These are phyloP conservation scores for Primulina huaijiensis DNA, from an alignment of 257 asterid species.

Conservation along the genomic window DNA sequence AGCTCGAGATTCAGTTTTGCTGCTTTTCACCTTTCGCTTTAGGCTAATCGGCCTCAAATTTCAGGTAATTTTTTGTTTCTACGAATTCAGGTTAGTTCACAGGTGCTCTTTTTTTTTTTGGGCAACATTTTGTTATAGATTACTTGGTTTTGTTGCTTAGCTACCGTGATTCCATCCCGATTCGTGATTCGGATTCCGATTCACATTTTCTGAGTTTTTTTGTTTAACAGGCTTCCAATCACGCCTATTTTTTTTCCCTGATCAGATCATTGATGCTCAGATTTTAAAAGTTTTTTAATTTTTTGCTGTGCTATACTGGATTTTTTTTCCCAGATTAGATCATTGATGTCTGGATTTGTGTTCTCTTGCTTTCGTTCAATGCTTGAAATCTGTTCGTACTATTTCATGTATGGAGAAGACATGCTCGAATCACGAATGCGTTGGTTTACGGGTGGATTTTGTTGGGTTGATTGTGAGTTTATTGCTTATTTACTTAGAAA, in stretches of 20 bases:
- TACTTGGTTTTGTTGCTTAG: not conserved
- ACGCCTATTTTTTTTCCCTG: too few relatives aligned
- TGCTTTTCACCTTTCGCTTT: not conserved
- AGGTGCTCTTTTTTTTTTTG: not conserved
- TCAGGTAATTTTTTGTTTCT: not conserved
- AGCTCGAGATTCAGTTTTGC: not conserved
- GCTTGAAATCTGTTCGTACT: not conserved
- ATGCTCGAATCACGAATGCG: not conserved
- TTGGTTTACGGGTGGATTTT: too few relatives aligned
- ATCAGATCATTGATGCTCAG: not conserved
- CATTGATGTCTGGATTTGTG: not conserved
- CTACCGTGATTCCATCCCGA: not conserved
- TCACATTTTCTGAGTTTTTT: not conserved
- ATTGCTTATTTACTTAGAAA: not conserved
- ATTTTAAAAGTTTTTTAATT: not conserved
- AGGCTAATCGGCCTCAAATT: not conserved
- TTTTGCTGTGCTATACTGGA: not conserved
- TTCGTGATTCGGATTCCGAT: not conserved
- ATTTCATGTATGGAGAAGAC: too few relatives aligned
- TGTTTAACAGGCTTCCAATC: not conserved
- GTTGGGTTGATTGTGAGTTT: not conserved
- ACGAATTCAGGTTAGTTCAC: constrained; percentile 27
- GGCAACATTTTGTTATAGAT: not conserved
- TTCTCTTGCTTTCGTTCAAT: not conserved
- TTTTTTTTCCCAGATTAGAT: too few relatives aligned